Evolutionary conservation across 768 basidiomycete genomes (phyloP), one percentile per base, ranked within the genome.

Genomic region (Panellus pusillus): DNA sequence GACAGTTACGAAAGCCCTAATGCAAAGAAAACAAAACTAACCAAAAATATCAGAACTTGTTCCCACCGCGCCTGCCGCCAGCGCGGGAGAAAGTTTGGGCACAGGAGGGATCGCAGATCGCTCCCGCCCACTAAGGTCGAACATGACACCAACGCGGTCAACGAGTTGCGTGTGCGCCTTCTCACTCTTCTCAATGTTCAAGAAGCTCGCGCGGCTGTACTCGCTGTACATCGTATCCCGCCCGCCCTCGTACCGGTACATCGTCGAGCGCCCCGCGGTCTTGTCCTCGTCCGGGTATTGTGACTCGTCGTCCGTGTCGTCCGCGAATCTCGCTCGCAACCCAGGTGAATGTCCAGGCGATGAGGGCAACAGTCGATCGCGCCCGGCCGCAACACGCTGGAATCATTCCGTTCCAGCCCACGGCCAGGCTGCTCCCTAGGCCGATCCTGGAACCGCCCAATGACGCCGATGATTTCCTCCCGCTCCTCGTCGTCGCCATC

Each of bases 171-270:
- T 74, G 52, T 82, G 68, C 46, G 75, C 72, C 60, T 72, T 66
- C 60, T 73, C 76, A 58, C 82, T 84, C 67, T 75, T 74, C 29
- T 80, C 77, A 18, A 70, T 65, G 57, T 84, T 82, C 63, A 84
- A 52, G 48, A 85, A 70, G 57, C 81, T 83, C 43, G 68, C 66
- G 7, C 80, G 77, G 56, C 78, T 78, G 62, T 82, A 79, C 55
- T 67, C 74, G 47, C 75, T 78, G 69, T 74, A 79, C 53, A 72
- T 74, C 17, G 65, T 70, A 14, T 71, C 66, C 19, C 68, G 63
- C 55, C 67, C 59, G 53, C 66, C 45, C 50, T 54, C 54, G 62
- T 70, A 50, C 47, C 52, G 59, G 54, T 63, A 65, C 56, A 69
- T 56, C 55, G 69, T 66, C 28, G 63, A 52, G 49, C 63, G 52